Base-by-base conservation (phyloP, 257 asterid genomes). In the Solanum bukasovii region DNA sequence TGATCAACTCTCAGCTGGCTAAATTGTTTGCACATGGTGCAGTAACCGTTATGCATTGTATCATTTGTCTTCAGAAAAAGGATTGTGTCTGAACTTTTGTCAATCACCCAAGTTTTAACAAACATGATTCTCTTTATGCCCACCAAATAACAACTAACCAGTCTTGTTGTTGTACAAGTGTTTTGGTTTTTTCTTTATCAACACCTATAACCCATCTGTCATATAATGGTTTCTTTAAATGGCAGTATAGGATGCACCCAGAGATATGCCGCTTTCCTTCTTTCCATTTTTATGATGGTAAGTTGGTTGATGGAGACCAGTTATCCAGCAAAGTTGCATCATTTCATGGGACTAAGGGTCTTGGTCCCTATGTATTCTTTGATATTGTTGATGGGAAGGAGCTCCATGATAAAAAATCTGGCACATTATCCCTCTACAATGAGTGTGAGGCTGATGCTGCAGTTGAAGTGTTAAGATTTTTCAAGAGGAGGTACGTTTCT, bases 201-300 rank as follows among this genome's bases (percentile, higher is more conserved):
- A 87, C 88, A 70, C 77, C 61, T 87, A 33, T 59, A 86, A 86
- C 88, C 87, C 33, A 27, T 44, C 70, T 73, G 63, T 56, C 79
- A 83, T 86, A 78, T 86, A 84, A 74, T 7, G 31, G 83, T 71
- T 63, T 88, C 61, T 90, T 78, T 89, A 88, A 82, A 91, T 91
- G 75, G 85, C 99, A 97, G 99, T 97, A 96, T 91, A 93, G 99
- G 96, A 97, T 97, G 99, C 99, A 97, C 89, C 99, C 98, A 9
- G 99, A 96, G 91, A 97, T 97, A 88, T 93, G 98, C 82, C 94
- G 91, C 63, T 97, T 97, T 91, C 99, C 99, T 83, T 94, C 99
- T 86, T 92, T 87, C 82, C 99, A 95, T 92, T 97, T 97, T 91
- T 97, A 97, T 83, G 98, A 96, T 86, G 97, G 98, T 91, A 97